A percentile compares a stretch with the other conserved stretches of the same genome.
Evolutionary conservation across 306 rosid species (phyloP).

Genomic region (Dryas octopetala): DNA sequence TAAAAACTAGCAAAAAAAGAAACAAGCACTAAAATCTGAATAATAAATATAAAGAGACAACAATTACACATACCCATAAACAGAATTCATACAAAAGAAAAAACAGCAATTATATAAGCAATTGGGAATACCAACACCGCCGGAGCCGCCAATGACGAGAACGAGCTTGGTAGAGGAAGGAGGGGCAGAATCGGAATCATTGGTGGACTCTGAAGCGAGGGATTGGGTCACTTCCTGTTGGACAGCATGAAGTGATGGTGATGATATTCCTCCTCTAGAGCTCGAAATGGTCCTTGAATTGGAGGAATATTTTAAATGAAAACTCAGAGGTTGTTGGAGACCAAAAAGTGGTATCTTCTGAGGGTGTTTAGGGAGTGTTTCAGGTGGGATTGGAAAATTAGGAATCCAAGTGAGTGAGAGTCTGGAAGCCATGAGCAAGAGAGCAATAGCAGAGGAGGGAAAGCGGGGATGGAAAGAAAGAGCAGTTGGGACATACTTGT

Average conservation of each 20-base stretch:
- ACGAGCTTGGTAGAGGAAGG: slow-evolving; percentile 67
- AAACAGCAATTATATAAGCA: background rate
- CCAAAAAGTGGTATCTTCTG: slow-evolving; percentile 18
- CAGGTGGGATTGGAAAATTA: slow-evolving; percentile 23
- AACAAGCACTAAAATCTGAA: background rate
- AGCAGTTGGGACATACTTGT: background rate
- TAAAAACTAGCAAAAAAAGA: background rate
- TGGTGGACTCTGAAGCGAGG: slow-evolving; percentile 39
- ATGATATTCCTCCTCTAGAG: slow-evolving; percentile 25
- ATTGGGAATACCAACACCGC: slow-evolving; percentile 71
- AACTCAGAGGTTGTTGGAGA: slow-evolving; percentile 28
- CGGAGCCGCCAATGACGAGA: slow-evolving; percentile 84
- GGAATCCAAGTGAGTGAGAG: slow-evolving; percentile 35
- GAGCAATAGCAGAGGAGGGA: slow-evolving; percentile 1
- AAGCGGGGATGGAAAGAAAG: background rate
- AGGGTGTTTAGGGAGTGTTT: slow-evolving; percentile 26
- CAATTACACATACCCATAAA: background rate
- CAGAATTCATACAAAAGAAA: background rate
- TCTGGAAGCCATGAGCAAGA: slow-evolving; percentile 53
- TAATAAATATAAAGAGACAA: background rate
- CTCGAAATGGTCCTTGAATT: slow-evolving; percentile 38
- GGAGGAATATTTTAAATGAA: slow-evolving; percentile 6
- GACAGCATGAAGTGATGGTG: slow-evolving; percentile 33
- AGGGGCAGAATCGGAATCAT: slow-evolving; percentile 21
- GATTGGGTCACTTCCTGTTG: slow-evolving; percentile 41